phyloP scores from a whole-genome alignment of 2,329 filamentous ascomycete species.

The Fusarium nodosum region DNA sequence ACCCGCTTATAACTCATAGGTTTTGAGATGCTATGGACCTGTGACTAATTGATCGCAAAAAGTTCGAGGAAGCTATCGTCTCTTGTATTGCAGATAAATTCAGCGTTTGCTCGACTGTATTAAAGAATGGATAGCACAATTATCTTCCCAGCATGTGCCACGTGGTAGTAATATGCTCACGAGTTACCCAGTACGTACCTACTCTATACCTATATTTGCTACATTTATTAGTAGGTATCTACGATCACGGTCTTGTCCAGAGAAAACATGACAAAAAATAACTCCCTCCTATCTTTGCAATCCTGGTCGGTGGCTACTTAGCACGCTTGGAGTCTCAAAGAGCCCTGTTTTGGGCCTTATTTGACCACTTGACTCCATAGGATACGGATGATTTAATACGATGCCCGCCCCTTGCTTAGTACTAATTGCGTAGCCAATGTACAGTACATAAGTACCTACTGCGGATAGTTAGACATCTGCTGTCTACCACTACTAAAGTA shows the following conservation, averaged over 20 bases:
- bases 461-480: background rate
- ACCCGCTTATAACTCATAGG: slow-evolving; percentile 3
- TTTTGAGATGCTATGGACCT: slow-evolving; percentile 10
- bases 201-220: background rate
- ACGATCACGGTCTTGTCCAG: background rate
- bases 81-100: background rate
- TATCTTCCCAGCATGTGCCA: background rate
- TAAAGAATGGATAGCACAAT: background rate
- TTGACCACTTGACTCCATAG: background rate
- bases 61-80: background rate
- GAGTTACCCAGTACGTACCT: no score
- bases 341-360: background rate
- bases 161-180: no score
- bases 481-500: background rate
- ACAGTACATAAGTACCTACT: background rate
- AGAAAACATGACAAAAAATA: background rate
- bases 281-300: background rate
- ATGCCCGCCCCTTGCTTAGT: background rate
- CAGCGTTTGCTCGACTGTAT: background rate
- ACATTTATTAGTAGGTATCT: background rate
- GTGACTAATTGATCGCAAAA: background rate
- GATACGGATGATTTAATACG: slow-evolving; percentile 4
- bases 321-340: background rate
- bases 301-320: background rate
- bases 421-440: background rate